Evolutionary conservation across 345 rosid genomes (phyloP), one percentile per base, ranked within the genome.

Genomic region (Pistacia integerrima): DNA sequence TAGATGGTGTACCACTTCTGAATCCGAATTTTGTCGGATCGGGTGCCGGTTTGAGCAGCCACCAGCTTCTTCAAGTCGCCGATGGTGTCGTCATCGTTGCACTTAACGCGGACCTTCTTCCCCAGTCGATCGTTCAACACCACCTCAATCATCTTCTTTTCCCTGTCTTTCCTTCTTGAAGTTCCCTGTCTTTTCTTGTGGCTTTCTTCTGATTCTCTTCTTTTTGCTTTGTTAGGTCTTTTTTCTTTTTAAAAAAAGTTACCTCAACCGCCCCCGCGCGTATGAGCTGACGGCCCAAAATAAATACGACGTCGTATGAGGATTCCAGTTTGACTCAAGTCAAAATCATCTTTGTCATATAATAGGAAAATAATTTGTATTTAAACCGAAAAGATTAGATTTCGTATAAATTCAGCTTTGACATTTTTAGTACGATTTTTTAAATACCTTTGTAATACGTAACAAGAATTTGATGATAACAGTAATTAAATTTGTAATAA

Each of bases 21-120:
- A 75, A 88, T 88, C 72, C 90, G 72, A 59, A 86, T 88, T 85
- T 88, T 86, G 51, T 86, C 86, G 14, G 88, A 69, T 16, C 85
- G 67, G 74, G 87, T 88, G 11, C 90, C 90, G 14, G 97, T 91
- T 61, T 90, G 92, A 4, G 97, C 92, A 17, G 92, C 97, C 35
- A 91, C 97, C 58, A 91, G 92, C 87, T 90, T 91, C 90, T 91
- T 91, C 69, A 91, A 78, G 82, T 91, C 93, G 22, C 96, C 92
- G 80, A 91, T 89, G n/a, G 92, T 88, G 79, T 91, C 93, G 16
- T 91, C 93, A 1, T 88, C 92, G 88, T 91, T 91, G 83, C 96
- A 91, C 87, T 91, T 91, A 72, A 89, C 95, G 71, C 95, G 75
- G 36, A 91, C 91, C 83, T 91, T 91, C 87, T 91, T 91, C 78